Conservation (phyloP, 2,329 filamentous ascomycete species). For the Venturia effusa region DNA sequence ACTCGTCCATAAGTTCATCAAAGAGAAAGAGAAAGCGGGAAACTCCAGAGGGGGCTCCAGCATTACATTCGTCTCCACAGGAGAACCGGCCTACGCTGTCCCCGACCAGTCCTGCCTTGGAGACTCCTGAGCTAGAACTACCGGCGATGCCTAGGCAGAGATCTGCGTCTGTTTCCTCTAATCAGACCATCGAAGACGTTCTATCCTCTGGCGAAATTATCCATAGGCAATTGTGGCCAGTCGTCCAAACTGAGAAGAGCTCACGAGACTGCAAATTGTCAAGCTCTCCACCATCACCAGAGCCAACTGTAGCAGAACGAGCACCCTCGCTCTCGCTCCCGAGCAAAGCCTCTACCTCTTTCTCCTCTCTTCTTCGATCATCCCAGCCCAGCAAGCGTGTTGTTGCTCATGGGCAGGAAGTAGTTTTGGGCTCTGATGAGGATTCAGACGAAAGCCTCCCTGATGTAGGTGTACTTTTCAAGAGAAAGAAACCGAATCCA, state of each 20-base stretch:
- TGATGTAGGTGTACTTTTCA: constrained; percentile 21
- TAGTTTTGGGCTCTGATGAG: constrained; percentile 36
- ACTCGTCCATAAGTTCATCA: not conserved
- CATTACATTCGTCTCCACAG: not conserved
- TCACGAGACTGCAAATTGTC: not conserved
- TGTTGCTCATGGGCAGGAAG: constrained; percentile 40
- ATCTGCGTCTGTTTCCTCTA: not conserved
- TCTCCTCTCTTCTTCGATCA: constrained; percentile 20
- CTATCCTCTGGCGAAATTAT: not conserved
- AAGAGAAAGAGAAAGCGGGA: not conserved
- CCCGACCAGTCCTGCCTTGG: not conserved
- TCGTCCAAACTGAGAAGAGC: not conserved
- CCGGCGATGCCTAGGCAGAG: not conserved
- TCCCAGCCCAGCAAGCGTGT: constrained; percentile 22
- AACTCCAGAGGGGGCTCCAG: not conserved
- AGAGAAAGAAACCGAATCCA: constrained; percentile 19
- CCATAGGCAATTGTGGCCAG: not conserved
- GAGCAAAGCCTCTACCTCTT: not conserved
- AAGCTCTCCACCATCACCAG: not conserved
- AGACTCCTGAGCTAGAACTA: not conserved
- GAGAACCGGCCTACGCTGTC: not conserved
- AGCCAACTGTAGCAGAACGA: not conserved
- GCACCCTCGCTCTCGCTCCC: not conserved
- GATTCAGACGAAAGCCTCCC: constrained; percentile 22
- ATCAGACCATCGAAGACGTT: not conserved